phyloP scores from a whole-genome alignment of 192 early-diverging fungal species.

The Piromyces sp. region DNA sequence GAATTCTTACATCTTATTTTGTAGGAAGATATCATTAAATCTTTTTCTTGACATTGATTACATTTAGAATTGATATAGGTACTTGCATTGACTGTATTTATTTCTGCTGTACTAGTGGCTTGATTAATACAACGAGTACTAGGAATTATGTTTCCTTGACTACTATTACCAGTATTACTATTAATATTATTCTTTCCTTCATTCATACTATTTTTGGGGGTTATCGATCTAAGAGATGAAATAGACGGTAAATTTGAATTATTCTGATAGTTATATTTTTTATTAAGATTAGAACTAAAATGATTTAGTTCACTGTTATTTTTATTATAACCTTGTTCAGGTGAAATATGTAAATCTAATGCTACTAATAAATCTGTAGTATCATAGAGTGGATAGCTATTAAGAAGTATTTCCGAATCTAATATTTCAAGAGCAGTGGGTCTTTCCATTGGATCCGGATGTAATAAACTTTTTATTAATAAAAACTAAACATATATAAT shows the following conservation, averaged over 20 bases:
- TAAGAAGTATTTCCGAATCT: neutral
- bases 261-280: neutral
- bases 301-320: neutral
- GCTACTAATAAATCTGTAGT: neutral
- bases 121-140: neutral
- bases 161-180: neutral
- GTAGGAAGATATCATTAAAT: neutral
- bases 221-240: neutral
- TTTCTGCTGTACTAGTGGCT: neutral
- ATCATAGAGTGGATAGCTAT: neutral
- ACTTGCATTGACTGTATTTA: neutral
- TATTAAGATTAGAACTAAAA: neutral
- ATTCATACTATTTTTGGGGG: neutral
- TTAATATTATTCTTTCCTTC: neutral
- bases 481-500: conserved; percentile 37
- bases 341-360: neutral
- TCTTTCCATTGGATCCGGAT: conserved; percentile 46
- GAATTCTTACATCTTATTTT: neutral
- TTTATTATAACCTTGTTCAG: neutral
- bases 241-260: neutral
- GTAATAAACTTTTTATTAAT: conserved; percentile 68
- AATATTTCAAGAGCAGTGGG: conserved; percentile 54
- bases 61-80: neutral
- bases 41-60: neutral
- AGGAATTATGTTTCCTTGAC: neutral